Evolutionary conservation across 495 filamentous ascomycete genomes (phyloP).

Genomic region (Sphaerosporella brunnea): DNA sequence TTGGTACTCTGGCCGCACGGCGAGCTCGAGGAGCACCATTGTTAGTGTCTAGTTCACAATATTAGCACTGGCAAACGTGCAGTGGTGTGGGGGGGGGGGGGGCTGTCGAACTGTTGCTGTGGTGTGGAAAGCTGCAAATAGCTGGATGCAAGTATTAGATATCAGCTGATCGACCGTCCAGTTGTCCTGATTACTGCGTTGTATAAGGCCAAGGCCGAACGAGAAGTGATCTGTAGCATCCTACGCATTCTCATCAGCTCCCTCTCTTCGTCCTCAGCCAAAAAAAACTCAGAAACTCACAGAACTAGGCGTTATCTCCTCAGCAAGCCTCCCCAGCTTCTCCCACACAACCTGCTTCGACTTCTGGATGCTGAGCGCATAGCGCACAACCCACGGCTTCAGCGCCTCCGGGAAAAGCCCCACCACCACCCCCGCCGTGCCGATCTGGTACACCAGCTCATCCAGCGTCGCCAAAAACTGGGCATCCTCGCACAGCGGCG

Average conservation of each 20-base stretch:
- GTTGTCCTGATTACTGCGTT: not conserved
- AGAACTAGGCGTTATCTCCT: too few species aligned
- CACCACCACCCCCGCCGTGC: too few species aligned
- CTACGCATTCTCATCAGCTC: not conserved
- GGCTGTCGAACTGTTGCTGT: not conserved
- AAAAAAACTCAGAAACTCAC: too few species aligned
- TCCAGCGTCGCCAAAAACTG: not conserved
- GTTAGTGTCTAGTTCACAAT: not conserved
- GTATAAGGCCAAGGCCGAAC: not conserved
- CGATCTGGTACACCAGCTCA: not conserved
- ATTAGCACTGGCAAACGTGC: not conserved
- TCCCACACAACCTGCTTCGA: not conserved
- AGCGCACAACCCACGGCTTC: not conserved
- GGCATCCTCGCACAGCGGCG: too few species aligned
- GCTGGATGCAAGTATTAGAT: not conserved
- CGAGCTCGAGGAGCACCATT: not conserved
- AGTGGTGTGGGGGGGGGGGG: not conserved
- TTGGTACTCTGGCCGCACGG: not conserved
- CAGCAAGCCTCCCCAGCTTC: not conserved
- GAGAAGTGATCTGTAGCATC: not conserved
- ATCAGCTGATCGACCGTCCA: not conserved
- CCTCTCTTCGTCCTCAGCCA: too few species aligned
- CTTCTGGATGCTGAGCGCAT: not conserved
- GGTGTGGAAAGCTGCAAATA: slow-evolving; percentile 3
- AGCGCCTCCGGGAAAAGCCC: not conserved